Percentiles rank a stretch among this genome's conserved stretches.
Conservation (phyloP, 1,139 yeast genomes). For the Arxiozyma bovina region DNA sequence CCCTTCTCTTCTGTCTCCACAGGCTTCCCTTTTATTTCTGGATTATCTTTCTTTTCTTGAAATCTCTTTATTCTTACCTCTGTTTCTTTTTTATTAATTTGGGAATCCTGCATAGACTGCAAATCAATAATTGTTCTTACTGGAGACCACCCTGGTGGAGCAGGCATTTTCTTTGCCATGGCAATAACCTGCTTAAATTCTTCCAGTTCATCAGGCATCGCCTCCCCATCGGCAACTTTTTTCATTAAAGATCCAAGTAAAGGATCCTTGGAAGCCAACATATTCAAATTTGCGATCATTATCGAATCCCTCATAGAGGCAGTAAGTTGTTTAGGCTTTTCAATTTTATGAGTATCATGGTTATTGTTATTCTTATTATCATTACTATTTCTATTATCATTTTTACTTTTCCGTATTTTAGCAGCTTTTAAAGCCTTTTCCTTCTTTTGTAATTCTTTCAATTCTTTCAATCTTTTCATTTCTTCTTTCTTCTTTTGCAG, state of each 20-base stretch:
- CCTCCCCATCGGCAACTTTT: conserved; percentile 73
- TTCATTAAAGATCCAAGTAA: conserved; percentile 66
- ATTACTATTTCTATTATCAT: conserved; percentile 21
- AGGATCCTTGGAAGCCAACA: conserved; percentile 67
- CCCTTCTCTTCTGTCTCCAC: neutral
- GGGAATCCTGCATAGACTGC: neutral
- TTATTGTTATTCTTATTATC: neutral
- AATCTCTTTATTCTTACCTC: neutral
- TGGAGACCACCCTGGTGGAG: conserved; percentile 30
- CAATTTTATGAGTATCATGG: neutral
- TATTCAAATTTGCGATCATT: conserved; percentile 74
- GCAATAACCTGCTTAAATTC: conserved; percentile 73
- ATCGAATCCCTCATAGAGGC: conserved; percentile 50
- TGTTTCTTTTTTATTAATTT: conserved; percentile 2
- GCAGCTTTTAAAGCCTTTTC: conserved; percentile 7
- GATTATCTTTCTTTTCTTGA: too few species aligned
- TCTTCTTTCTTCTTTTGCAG: conserved; percentile 19
- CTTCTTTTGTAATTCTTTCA: conserved; percentile 1
- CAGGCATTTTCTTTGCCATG: conserved; percentile 71
- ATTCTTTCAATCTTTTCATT: conserved; percentile 10
- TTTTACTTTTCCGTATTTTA: conserved; percentile 19
- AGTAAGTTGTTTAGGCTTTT: neutral
- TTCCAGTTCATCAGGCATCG: conserved; percentile 58
- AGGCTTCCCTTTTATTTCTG: too few species aligned
- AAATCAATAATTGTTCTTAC: conserved; percentile 1